Base-by-base conservation (phyloP, 2,329 filamentous ascomycete genomes). In the Trichoderma harzianum region DNA sequence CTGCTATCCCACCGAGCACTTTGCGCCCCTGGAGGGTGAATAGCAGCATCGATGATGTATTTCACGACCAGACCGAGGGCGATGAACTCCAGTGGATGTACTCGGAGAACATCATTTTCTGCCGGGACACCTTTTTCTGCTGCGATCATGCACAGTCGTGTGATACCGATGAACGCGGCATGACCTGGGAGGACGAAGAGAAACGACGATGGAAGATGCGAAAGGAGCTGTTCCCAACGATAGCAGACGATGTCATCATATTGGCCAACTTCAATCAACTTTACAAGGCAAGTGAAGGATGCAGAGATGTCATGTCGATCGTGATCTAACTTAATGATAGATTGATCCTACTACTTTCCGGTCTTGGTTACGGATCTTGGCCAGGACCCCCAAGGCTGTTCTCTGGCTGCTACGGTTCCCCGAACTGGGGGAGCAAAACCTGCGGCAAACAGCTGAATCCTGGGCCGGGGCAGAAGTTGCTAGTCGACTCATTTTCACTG, bases 251-350 rank as follows among this genome's bases (percentile, higher is more conserved):
- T 79, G 88, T 90, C 24, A 90, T 99, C 77, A 98, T 99, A 76
- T 87, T 99, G 72, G 96, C 94, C 7, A 99, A 99, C 81, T 99
- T 99, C 83, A 99, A 99, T 79, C 96, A 99, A 81, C 86, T 99
- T 36, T 99, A 99, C 84, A 99, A 99, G 90, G 95, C 96, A 85
- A 75, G 85, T 69, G 18, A 69, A 62, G 14, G 7, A n/a, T n/a
- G 21, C 24, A 12, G 3, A 36, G 5, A 24, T 7, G 1, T 24
- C 3, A 7, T 14, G 5, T 51, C 6, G 7, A 18, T 10, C 24
- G 4, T 24, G 21, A 26, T 62, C 65, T 62, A 73, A 65, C 43
- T 14, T 14, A 47, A 10, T 28, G 26, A 26, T 70, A 97, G 94
- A 98, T 99, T 82, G 96, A 99, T 76, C 96, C 96, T 2, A 97